Evolutionary conservation across 2,329 filamentous ascomycete species (phyloP).

Genomic region (Corinectria fuckeliana): DNA sequence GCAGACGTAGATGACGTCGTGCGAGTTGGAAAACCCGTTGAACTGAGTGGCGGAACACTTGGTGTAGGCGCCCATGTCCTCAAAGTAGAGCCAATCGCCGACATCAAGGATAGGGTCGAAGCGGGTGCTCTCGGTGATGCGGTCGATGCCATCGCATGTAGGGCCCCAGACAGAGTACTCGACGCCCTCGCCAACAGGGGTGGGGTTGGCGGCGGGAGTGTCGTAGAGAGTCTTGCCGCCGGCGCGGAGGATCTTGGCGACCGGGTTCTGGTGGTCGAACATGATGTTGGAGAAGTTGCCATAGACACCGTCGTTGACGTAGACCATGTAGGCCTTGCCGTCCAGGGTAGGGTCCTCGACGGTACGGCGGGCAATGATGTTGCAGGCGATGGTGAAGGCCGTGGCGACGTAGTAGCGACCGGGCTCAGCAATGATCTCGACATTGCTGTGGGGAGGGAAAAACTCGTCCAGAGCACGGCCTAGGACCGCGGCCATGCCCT

Average conservation of each 20-base stretch:
- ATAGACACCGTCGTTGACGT: constrained; percentile 96
- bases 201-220: constrained; percentile 55
- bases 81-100: constrained; percentile 98
- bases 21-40: constrained; percentile 93
- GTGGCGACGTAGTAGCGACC: constrained; percentile 94
- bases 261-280: constrained; percentile 95
- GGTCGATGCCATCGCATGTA: constrained; percentile 97
- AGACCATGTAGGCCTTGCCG: constrained; percentile 88
- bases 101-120: constrained; percentile 83
- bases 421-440: constrained; percentile 93
- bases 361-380: constrained; percentile 93
- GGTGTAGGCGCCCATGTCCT: constrained; percentile 98
- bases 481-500: constrained; percentile 84
- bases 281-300: constrained; percentile 99
- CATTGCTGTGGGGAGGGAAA: constrained; percentile 74
- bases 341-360: constrained; percentile 73
- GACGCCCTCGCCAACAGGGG: constrained; percentile 57
- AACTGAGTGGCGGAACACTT: constrained; percentile 97
- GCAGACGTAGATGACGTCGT: constrained; percentile 93
- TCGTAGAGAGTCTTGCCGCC: constrained; percentile 65
- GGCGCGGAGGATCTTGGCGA: constrained; percentile 78
- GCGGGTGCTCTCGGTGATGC: constrained; percentile 81
- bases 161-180: constrained; percentile 99
- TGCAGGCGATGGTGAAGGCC: constrained; percentile 93
- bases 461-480: constrained; percentile 82